Evolutionary conservation across 305 asterid genomes (phyloP), one percentile per base, ranked within the genome.

Genomic region (Withania somnifera): DNA sequence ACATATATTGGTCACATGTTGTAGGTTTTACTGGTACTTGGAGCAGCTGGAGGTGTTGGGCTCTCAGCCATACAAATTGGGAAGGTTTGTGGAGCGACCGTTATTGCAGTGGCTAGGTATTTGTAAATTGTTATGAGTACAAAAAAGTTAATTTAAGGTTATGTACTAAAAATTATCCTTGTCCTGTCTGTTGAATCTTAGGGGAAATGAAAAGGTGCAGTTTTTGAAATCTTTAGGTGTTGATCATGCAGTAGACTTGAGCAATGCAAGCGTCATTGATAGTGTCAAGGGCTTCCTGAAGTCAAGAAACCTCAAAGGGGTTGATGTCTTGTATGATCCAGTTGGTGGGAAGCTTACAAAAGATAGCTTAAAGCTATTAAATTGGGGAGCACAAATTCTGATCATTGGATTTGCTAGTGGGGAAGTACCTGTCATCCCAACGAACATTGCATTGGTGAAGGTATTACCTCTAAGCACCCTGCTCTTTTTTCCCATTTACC

Each of bases 31-130:
- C 81, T 96, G 86, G 98, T 96, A 81, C 98, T 96, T 82, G 98
- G 99, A 84, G 99, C 97, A 52, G 98, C 98, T 78, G 99, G 99
- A 79, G 99, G 99, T 28, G 98, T 96, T 83, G 99, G 98, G 63
- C 95, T 96, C 50, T 92, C 98, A 8, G 98, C 99, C 11, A 94
- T 96, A 56, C 98, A 96, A 88, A 96, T 96, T 52, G 97, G 99
- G 86, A 96, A 93, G 86, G 88, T 87, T 87, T 89, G 91, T 67
- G 97, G 99, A 53, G 99, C 99, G 63, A 77, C 79, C 83, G 97
- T 94, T 84, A 90, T 96, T 79, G 98, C 98, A 58, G 92, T 92
- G 83, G 99, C 98, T 81, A 96, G 99, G 99, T 89, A 47, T 52
- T 75, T 54, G 24, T n/a, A 1, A 11, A 20, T 51, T 52, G 19